Percentiles rank a stretch among this genome's conserved stretches.
These are phyloP conservation scores for Elaphomyces granulatus DNA, from an alignment of 495 filamentous ascomycete genomes.

Conservation along the genomic window DNA sequence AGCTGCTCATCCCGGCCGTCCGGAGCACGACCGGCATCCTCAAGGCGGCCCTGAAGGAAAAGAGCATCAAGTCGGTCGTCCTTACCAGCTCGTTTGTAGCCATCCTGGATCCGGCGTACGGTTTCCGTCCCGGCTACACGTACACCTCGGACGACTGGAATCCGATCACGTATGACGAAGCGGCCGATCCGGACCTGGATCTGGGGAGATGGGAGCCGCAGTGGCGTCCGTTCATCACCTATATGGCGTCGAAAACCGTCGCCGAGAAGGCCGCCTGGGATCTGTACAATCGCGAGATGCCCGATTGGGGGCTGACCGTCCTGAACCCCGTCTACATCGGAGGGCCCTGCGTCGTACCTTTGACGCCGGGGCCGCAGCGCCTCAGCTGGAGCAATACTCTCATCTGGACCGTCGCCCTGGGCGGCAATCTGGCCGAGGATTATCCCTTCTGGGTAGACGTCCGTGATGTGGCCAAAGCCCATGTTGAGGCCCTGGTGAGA, in stretches of 20 bases:
- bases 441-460: conserved; percentile 33
- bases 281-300: background rate
- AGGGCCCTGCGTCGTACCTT: conserved; percentile 27
- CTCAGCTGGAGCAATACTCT: conserved; percentile 30
- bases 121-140: background rate
- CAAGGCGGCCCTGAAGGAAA: background rate
- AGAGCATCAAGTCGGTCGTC: conserved; percentile 1
- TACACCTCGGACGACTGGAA: conserved; percentile 15
- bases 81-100: conserved; percentile 2
- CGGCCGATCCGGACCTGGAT: conserved; percentile 63
- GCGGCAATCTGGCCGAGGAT: conserved; percentile 13
- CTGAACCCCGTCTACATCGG: conserved; percentile 21
- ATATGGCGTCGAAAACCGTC: conserved; percentile 1
- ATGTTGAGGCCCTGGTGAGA: no score
- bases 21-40: background rate
- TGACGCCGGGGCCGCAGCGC: conserved; percentile 11
- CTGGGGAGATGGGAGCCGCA: conserved; percentile 35
- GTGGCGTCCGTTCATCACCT: background rate
- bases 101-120: background rate
- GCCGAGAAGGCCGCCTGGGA: conserved; percentile 2
- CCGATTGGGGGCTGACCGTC: background rate
- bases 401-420: conserved; percentile 20
- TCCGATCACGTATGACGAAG: conserved; percentile 61
- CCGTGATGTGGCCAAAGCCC: conserved; percentile 28
- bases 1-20: conserved; percentile 3